These are phyloP conservation scores for Hypoxylon lienhwacheense DNA, from an alignment of 495 filamentous ascomycete species.

Conservation along the genomic window DNA sequence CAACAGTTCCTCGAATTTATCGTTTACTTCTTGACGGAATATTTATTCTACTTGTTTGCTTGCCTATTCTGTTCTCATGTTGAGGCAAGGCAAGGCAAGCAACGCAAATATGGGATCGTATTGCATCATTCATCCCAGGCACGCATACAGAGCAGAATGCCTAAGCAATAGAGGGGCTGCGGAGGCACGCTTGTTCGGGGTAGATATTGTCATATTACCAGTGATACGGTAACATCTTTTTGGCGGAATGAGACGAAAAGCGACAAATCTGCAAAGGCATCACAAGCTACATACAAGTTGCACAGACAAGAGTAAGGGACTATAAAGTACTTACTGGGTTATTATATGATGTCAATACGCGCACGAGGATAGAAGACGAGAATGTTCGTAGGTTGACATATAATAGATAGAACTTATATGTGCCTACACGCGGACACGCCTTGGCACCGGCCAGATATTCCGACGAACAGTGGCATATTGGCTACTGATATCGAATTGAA, in stretches of 20 bases:
- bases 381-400: no score
- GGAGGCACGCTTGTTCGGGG: slow-evolving; percentile 16
- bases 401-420: not conserved
- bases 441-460: slow-evolving; percentile 17
- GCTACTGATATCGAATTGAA: not conserved
- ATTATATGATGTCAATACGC: slow-evolving; percentile 15
- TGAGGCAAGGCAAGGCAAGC: not conserved
- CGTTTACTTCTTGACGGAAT: not conserved
- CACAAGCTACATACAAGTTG: slow-evolving; percentile 5
- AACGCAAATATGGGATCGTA: slow-evolving; percentile 6
- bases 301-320: slow-evolving; percentile 6
- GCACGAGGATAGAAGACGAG: not conserved
- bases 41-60: not conserved
- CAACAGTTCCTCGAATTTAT: not conserved
- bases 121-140: slow-evolving; percentile 22
- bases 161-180: slow-evolving; percentile 1
- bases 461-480: not conserved
- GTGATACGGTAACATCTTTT: slow-evolving; percentile 1
- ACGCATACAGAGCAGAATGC: no score
- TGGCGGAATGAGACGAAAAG: slow-evolving; percentile 8
- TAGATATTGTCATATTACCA: not conserved
- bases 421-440: not conserved
- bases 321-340: no score
- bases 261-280: not conserved
- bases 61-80: not conserved